Conservation (phyloP, 306 rosid species). For the Clitoria ternatea region DNA sequence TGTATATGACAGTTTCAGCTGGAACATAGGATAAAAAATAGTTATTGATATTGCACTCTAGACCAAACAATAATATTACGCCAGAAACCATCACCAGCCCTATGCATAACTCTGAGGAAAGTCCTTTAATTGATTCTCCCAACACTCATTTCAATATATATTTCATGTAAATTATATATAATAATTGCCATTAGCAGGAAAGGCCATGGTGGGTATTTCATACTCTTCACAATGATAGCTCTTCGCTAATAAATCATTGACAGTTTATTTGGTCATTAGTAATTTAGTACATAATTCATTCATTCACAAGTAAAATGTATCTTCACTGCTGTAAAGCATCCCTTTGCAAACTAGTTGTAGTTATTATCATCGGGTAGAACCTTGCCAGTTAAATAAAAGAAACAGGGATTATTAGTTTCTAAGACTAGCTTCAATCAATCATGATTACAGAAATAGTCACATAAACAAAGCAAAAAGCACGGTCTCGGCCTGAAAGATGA, state of each 20-base stretch:
- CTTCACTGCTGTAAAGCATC: not conserved
- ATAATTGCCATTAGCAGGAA: not conserved
- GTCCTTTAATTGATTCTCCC: not conserved
- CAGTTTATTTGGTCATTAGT: too few relatives aligned
- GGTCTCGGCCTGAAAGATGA: not conserved
- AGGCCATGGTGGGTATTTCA: not conserved
- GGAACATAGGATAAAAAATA: constrained; percentile 50
- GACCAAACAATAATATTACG: not conserved
- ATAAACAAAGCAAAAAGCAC: not conserved
- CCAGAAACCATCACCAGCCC: constrained; percentile 18
- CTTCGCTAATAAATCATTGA: not conserved
- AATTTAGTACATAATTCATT: not conserved
- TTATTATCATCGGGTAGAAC: not conserved
- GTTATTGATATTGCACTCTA: constrained; percentile 22
- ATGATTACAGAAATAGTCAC: not conserved
- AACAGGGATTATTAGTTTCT: not conserved
- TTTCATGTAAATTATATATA: not conserved
- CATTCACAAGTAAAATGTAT: not conserved
- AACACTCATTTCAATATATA: not conserved
- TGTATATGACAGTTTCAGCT: constrained; percentile 98
- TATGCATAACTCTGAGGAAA: constrained; percentile 5
- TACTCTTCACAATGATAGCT: not conserved
- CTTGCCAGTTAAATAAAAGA: not conserved
- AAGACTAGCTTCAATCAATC: not conserved
- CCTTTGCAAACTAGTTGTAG: not conserved